Percentiles rank a stretch among this genome's conserved stretches.
phyloP scores from a whole-genome alignment of 441 rosid genomes.

The Melastoma candidum region DNA sequence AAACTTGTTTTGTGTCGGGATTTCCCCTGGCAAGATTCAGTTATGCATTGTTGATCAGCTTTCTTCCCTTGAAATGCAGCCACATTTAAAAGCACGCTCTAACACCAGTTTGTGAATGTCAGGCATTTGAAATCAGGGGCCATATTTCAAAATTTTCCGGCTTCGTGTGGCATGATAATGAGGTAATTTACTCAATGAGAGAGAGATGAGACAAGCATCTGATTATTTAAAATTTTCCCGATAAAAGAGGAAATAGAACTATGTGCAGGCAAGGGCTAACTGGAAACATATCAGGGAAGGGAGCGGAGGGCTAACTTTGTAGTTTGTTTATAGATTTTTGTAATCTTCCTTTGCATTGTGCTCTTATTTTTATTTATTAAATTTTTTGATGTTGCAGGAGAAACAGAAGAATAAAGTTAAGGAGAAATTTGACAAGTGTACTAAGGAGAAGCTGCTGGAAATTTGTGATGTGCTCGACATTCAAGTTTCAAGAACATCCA shows the following conservation, averaged over 20 bases:
- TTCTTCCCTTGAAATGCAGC: too few species aligned
- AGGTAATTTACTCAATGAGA: constrained; percentile 32
- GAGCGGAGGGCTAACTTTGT: neutral
- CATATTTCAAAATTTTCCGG: constrained; percentile 87
- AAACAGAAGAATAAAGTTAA: constrained; percentile 69
- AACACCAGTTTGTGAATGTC: constrained; percentile 24
- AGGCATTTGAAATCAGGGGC: constrained; percentile 84
- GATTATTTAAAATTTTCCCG: too few species aligned
- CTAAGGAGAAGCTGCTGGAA: constrained; percentile 77
- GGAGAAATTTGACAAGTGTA: constrained; percentile 83
- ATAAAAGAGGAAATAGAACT: neutral
- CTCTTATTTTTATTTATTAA: neutral
- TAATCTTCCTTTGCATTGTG: neutral
- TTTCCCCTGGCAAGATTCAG: neutral
- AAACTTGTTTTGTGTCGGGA: too few species aligned
- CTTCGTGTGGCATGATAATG: constrained; percentile 86
- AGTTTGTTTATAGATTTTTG: neutral
- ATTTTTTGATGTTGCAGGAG: constrained; percentile 40
- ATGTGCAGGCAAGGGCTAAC: neutral
- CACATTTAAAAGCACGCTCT: neutral
- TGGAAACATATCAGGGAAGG: neutral
- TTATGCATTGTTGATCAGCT: neutral
- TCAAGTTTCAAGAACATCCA: constrained; percentile 42
- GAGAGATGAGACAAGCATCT: too few species aligned
- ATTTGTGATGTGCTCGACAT: constrained; percentile 78